Evolutionary conservation across 2,329 filamentous ascomycete species (phyloP).

Genomic region (Lachnellula occidentalis): DNA sequence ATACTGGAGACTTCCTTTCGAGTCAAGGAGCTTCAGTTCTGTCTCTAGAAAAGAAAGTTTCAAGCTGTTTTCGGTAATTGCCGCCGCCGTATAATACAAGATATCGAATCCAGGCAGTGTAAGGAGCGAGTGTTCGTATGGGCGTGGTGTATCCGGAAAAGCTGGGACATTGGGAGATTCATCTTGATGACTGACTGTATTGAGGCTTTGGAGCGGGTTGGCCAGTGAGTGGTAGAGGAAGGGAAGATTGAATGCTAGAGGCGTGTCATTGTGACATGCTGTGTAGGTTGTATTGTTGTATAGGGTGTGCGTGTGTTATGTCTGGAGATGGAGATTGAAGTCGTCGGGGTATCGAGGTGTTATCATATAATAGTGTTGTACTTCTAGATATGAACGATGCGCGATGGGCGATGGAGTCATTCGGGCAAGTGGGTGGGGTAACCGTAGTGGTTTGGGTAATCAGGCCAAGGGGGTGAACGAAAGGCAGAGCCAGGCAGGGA

Average conservation of each 20-base stretch:
- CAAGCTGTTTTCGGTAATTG: conserved; percentile 3
- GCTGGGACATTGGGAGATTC: conserved; percentile 40
- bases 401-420: too few relatives aligned
- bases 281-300: background rate
- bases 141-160: conserved; percentile 37
- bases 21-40: background rate
- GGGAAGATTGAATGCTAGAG: background rate
- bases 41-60: background rate
- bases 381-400: too few relatives aligned
- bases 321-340: background rate
- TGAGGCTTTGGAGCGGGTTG: background rate
- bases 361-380: too few relatives aligned
- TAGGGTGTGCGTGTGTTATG: background rate
- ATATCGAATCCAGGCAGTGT: conserved; percentile 24
- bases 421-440: too few relatives aligned
- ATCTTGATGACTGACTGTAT: conserved; percentile 37
- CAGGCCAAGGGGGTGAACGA: too few relatives aligned
- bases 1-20: too few relatives aligned
- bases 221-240: background rate
- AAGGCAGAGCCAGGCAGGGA: too few relatives aligned
- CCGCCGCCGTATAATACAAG: conserved; percentile 14
- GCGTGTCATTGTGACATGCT: background rate
- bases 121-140: conserved; percentile 46
- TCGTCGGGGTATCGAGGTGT: background rate
- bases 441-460: too few relatives aligned